These are phyloP conservation scores for Cystobasidium pallidum DNA, from an alignment of 1,284 basidiomycete species.

Conservation along the genomic window DNA sequence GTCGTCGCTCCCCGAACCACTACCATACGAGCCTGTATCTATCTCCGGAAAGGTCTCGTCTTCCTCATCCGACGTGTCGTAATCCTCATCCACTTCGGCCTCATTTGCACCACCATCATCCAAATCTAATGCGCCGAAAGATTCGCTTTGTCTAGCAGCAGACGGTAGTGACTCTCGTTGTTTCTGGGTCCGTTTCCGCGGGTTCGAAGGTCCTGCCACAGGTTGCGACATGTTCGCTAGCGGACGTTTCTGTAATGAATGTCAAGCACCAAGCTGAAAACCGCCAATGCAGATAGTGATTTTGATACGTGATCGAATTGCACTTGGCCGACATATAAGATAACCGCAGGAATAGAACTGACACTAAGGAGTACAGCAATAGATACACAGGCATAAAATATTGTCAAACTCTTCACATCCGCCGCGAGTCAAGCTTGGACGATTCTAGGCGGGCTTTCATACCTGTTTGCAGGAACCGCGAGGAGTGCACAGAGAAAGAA, in stretches of 20 bases:
- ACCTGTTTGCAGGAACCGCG: not conserved
- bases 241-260: not conserved
- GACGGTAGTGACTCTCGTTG: slow-evolving; percentile 11
- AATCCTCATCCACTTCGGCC: slow-evolving; percentile 48
- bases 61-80: slow-evolving; percentile 42
- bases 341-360: too few species aligned
- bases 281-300: not conserved
- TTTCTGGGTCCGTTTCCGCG: slow-evolving; percentile 24
- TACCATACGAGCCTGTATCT: slow-evolving; percentile 57
- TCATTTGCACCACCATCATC: slow-evolving; percentile 51
- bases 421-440: slow-evolving; percentile 23
- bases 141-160: slow-evolving; percentile 10
- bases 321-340: not conserved
- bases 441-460: slow-evolving; percentile 39
- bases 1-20: slow-evolving; percentile 59
- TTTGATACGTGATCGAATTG: slow-evolving; percentile 7
- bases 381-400: not conserved
- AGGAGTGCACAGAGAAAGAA: not conserved
- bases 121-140: slow-evolving; percentile 44
- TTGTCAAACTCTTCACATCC: slow-evolving; percentile 22
- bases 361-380: not conserved
- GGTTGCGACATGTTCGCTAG: slow-evolving; percentile 22
- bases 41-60: slow-evolving; percentile 59
- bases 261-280: not conserved
- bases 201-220: slow-evolving; percentile 37